Evolutionary conservation across 2,329 filamentous ascomycete species (phyloP).

Genomic region (Ambrosiella xylebori): DNA sequence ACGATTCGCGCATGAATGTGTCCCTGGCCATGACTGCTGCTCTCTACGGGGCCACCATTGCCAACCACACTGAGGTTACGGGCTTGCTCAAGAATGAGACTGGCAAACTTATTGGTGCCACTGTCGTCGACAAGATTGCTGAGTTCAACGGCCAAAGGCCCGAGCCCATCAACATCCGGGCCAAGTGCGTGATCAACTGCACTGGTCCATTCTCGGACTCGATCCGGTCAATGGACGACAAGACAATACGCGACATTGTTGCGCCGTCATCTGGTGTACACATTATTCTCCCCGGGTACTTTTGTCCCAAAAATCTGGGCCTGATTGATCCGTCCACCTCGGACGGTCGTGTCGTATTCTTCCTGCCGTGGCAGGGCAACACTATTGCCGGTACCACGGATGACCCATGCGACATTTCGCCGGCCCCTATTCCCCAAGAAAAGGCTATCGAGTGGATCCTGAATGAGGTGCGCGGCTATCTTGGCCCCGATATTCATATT

Average conservation of each 20-base stretch:
- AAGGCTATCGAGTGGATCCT: constrained; percentile 81
- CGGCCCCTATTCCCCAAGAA: constrained; percentile 62
- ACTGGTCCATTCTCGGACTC: constrained; percentile 78
- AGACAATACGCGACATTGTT: constrained; percentile 55
- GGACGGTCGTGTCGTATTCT: constrained; percentile 81
- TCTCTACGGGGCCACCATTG: constrained; percentile 66
- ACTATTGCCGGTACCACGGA: constrained; percentile 84
- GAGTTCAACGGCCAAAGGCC: constrained; percentile 41
- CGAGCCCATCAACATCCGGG: constrained; percentile 52
- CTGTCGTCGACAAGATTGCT: constrained; percentile 51
- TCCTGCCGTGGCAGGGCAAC: constrained; percentile 84
- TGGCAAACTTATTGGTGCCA: constrained; percentile 58
- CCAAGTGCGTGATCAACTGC: constrained; percentile 73
- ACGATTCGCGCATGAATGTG: constrained; percentile 85
- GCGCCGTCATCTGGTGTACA: constrained; percentile 75
- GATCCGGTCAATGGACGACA: constrained; percentile 72
- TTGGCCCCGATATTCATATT: constrained; percentile 71
- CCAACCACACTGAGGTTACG: constrained; percentile 72
- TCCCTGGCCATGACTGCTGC: constrained; percentile 76
- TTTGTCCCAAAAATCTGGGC: constrained; percentile 71
- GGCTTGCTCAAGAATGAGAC: constrained; percentile 54
- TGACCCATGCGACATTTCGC: constrained; percentile 52
- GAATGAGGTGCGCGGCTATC: constrained; percentile 63
- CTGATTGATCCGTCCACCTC: constrained; percentile 75
- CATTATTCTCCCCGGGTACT: constrained; percentile 74